Evolutionary conservation across 2,329 filamentous ascomycete species (phyloP).

Genomic region (Botryosphaeria dothidea): DNA sequence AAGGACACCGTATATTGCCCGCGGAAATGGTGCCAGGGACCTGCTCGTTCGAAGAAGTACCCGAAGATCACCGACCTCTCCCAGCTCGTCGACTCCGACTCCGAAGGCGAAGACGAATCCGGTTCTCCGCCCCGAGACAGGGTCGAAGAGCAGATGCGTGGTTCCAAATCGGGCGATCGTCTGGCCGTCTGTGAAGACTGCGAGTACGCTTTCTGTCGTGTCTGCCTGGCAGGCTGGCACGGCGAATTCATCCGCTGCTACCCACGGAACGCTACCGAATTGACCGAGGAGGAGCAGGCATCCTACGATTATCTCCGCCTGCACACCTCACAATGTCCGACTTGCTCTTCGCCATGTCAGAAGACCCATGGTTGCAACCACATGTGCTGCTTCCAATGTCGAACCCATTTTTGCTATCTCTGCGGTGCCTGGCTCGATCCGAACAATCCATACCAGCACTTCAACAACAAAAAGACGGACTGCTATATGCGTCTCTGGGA

Average conservation of each 20-base stretch:
- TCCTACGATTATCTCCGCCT: slow-evolving; percentile 79
- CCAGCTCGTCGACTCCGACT: slow-evolving; percentile 41
- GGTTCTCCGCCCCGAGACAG: slow-evolving; percentile 42
- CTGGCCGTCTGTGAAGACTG: slow-evolving; percentile 88
- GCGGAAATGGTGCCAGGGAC: slow-evolving; percentile 86
- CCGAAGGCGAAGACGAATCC: slow-evolving; percentile 37
- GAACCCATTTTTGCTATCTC: slow-evolving; percentile 92
- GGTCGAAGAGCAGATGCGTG: slow-evolving; percentile 23
- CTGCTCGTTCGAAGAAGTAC: slow-evolving; percentile 63
- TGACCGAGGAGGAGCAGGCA: slow-evolving; percentile 82
- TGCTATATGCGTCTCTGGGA: slow-evolving; percentile 93
- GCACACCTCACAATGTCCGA: slow-evolving; percentile 86
- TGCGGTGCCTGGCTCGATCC: slow-evolving; percentile 85
- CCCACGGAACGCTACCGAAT: slow-evolving; percentile 65
- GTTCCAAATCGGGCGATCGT: slow-evolving; percentile 52
- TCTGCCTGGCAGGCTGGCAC: slow-evolving; percentile 85
- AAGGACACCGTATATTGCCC: slow-evolving; percentile 93
- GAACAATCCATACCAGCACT: slow-evolving; percentile 83
- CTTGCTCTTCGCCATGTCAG: slow-evolving; percentile 79
- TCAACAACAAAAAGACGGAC: slow-evolving; percentile 66
- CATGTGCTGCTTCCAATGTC: slow-evolving; percentile 90
- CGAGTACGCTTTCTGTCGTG: slow-evolving; percentile 80
- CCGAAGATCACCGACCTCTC: slow-evolving; percentile 47
- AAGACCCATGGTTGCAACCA: slow-evolving; percentile 96
- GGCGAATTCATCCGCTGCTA: slow-evolving; percentile 78